Base-by-base conservation (phyloP, 176 grass and related monocot genomes). In the Guadua angustifolia region DNA sequence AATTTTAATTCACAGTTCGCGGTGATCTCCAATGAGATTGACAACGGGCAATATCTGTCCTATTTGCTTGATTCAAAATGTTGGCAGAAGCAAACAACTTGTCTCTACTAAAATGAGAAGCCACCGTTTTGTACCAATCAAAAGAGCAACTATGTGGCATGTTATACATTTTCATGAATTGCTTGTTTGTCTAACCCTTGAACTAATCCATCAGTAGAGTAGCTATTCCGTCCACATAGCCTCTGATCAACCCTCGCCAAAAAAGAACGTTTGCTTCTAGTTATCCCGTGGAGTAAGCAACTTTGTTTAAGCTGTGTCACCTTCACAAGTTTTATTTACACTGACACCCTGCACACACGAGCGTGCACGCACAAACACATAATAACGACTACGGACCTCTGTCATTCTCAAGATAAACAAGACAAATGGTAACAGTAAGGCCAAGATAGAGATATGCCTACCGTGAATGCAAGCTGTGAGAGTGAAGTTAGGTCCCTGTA, bases 401-500 rank as follows among this genome's bases (percentile, higher is more conserved):
- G n/a, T 9, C 3, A 59, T 21, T 57, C 19, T 57, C 7, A 57
- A 57, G 19, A 57, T 57, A 9, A 19, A 57, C 7, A 57, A 57
- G n/a, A 40, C 39, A 40, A 40, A 40, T 57, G 55, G 18, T 22
- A 22, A 7, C 19, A n/a, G 55, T n/a, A 22, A 24, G 57, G 11
- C 9, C n/a, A 59, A 24, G 57, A 59, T 59, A 24, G 57, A 24
- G n/a, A 24, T 24, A 71, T 56, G 49, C 65, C 17, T 91, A 98
- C 96, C 26, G 93, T 94, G 75, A 99, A 95, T 16, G 87, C 93
- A 65, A 98, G 91, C 74, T 98, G 96, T 3, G 96, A 82, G 7
- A 88, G 89, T 46, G 96, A 95, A 67, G 96, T 98, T 22, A 98
- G 79, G 83, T 98, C 96, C 69, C 93, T 90, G 85, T 98, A 98